Base-by-base conservation (phyloP, 129 eudicot species). In the Rutidosis leptorrhynchoides region DNA sequence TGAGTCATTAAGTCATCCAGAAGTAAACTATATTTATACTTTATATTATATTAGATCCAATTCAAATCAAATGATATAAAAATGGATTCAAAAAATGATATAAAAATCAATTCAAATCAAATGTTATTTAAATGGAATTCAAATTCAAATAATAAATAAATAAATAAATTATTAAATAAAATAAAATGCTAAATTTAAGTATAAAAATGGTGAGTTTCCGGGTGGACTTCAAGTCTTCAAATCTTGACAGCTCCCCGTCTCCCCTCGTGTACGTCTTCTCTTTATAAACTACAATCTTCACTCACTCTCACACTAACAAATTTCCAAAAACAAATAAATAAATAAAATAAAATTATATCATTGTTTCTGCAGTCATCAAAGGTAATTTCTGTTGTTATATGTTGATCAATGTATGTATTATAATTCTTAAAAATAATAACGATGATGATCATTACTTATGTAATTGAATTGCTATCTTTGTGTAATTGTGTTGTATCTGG, bases 141-240 rank as follows among this genome's bases (percentile, higher is more conserved):
- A 64, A 64, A 19, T 52, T 52, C 24, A 49, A 49, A 49, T 49
- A 49, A 17, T n/a, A 48, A n/a, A 48, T 48, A 9, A 8, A 2
- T 16, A 16, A 2, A 19, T 16, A 48, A 48, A 6, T 16, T n/a
- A 7, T 4, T 7, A 6, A 14, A 58, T 16, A 21, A 22, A 20
- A 42, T 29, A 71, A 28, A 4, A 7, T 43, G 7, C 28, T 60
- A 48, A 29, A 53, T 14, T 29, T 7, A 37, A 54, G 32, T 14
- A 12, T 48, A 29, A 48, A 59, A 33, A 51, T 35, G 17, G 70
- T 62, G 56, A 62, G 63, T 52, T 62, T 62, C 63, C 22, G 7
- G 55, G 70, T 72, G 54, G 77, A 59, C 60, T 60, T 62, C 69
- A 71, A 7, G 22, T 68, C 54, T 35, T 52, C 69, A 71, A 7